Conservation (phyloP, 352 stramenopile genomes). For the Globisporangium viniferum region DNA sequence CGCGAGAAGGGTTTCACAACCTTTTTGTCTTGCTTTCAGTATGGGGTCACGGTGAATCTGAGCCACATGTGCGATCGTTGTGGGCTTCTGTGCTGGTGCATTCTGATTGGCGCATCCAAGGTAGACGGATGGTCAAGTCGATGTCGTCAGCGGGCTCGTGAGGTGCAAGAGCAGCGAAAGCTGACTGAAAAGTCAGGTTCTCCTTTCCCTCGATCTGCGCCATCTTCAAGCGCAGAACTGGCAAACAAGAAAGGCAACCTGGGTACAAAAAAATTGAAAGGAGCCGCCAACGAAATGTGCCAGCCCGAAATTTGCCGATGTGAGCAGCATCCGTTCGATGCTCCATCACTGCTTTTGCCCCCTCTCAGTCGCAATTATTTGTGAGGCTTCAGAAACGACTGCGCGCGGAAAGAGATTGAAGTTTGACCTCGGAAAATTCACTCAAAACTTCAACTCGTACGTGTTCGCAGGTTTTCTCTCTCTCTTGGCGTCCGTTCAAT, state of each 20-base stretch:
- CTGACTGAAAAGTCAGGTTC: background rate
- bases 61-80: conserved; percentile 8
- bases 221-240: background rate
- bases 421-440: background rate
- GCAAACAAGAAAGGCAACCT: background rate
- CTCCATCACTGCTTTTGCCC: background rate
- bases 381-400: background rate
- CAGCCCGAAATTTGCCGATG: background rate
- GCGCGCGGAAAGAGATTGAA: background rate
- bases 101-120: conserved; percentile 4
- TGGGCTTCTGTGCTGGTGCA: conserved; percentile 8
- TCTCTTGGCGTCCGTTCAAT: background rate
- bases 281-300: background rate
- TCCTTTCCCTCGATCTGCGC: background rate
- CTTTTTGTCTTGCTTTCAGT: background rate
- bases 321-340: background rate
- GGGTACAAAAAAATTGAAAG: background rate
- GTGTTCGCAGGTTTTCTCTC: background rate
- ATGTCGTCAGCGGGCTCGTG: background rate
- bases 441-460: background rate
- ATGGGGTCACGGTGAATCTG: background rate
- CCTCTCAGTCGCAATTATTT: background rate
- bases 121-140: conserved; percentile 13
- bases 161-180: background rate
- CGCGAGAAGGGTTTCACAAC: background rate